Evolutionary conservation across 2,329 filamentous ascomycete species (phyloP), one percentile per base, ranked within the genome.

Genomic region (Colletotrichum liriopes): DNA sequence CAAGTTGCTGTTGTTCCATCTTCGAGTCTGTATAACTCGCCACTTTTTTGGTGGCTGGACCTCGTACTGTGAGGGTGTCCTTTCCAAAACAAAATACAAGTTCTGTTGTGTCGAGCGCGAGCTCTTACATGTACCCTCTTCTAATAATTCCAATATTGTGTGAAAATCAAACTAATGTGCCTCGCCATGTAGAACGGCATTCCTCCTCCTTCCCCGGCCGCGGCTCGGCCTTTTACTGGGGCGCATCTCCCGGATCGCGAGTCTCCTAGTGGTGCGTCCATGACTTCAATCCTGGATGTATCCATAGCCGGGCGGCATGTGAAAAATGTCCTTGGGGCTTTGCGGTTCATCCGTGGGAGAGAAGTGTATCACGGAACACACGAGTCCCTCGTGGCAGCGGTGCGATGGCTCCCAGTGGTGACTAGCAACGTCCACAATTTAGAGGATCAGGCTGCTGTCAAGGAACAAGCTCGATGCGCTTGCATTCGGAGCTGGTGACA

Each of bases 171-270:
- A 71, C 35, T 32, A 62, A 26, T 56, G n/a, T 58, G 47, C 29
- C 39, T 66, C 55, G 29, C 64, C 64, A 16, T 39, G 32, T 56
- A 16, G 20, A 56, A n/a, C 12, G 35, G 39, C 39, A 26, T n/a
- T 54, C 23, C 41, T 54, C 52, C 32, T 26, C 60, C 32, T 18
- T 32, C 26, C n/a, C 55, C 11, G 37, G 41, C 65, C 69, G n/a
- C 65, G 69, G 69, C 69, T 68, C 65, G 65, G 69, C 69, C 16
- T 67, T 67, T 71, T 58, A 29, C 18, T 67, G 58, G 58, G 68
- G 59, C n/a, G 51, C 58, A 58, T 47, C 51, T 68, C 14, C n/a
- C 58, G 55, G 52, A 37, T 71, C 58, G 23, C 65, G 64, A 67
- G 58, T 63, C 52, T 62, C 59, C 65, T 35, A 32, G 47, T 18